Conservation (phyloP, 2,329 filamentous ascomycete genomes). For the Aureobasidium pullulans region DNA sequence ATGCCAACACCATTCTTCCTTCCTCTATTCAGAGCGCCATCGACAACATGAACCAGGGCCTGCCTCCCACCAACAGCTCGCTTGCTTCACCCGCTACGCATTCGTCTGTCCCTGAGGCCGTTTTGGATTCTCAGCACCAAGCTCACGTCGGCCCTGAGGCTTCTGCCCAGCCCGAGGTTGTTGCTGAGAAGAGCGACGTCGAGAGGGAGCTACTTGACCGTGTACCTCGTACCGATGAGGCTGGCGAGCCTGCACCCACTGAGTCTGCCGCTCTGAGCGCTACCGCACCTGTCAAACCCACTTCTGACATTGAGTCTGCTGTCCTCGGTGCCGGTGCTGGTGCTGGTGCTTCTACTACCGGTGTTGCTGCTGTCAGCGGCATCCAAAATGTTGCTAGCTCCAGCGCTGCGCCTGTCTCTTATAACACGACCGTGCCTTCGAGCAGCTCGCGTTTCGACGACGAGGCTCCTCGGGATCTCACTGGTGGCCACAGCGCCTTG, state of each 20-base stretch:
- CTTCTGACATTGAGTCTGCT: conserved; percentile 3
- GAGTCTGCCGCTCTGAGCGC: conserved; percentile 30
- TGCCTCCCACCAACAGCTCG: conserved; percentile 17
- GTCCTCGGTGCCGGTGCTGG: conserved; percentile 5
- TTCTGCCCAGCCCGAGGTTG: conserved; percentile 56
- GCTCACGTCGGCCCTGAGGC: conserved; percentile 57
- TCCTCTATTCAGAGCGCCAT: conserved; percentile 39
- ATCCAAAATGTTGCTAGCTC: conserved; percentile 1
- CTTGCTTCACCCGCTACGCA: conserved; percentile 22
- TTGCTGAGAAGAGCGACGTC: conserved; percentile 62
- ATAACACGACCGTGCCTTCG: neutral
- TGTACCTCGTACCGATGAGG: conserved; percentile 34
- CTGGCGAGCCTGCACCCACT: conserved; percentile 39
- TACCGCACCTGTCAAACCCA: conserved; percentile 24
- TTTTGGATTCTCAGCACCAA: conserved; percentile 64
- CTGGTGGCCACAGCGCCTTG: neutral
- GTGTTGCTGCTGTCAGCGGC: conserved; percentile 2
- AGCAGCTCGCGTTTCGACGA: conserved; percentile 19
- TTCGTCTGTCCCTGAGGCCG: conserved; percentile 50
- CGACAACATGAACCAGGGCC: conserved; percentile 27
- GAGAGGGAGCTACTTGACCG: conserved; percentile 65
- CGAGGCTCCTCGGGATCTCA: conserved; percentile 14
- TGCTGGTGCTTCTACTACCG: conserved; percentile 11
- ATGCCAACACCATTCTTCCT: conserved; percentile 34
- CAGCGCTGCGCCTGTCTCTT: neutral